Evolutionary conservation across 768 basidiomycete genomes (phyloP).

Genomic region (Chalciporus pseudorubinellus): DNA sequence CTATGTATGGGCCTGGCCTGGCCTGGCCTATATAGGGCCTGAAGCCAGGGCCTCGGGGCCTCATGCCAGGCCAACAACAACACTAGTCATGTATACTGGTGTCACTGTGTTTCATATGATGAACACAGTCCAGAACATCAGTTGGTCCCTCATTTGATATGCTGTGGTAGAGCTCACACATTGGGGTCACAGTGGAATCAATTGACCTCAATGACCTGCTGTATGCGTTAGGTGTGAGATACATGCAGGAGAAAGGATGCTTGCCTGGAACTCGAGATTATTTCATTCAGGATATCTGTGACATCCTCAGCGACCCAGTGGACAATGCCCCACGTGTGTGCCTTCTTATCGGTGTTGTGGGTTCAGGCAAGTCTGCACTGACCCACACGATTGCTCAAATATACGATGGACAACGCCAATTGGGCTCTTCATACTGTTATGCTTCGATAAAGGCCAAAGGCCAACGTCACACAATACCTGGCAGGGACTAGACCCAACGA

Average conservation of each 20-base stretch:
- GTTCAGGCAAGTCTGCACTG: too few species aligned
- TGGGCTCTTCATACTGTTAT: constrained; percentile 27
- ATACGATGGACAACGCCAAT: constrained; percentile 14
- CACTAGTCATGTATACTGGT: too few species aligned
- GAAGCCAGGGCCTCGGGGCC: too few species aligned
- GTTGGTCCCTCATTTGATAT: too few species aligned
- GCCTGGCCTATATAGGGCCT: too few species aligned
- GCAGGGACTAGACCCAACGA: too few species aligned
- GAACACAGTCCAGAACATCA: background rate
- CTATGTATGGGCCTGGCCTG: too few species aligned
- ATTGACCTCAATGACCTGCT: constrained; percentile 10
- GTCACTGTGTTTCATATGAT: constrained; percentile 25
- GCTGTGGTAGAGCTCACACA: too few species aligned
- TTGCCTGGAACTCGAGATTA: constrained; percentile 1
- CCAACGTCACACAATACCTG: too few species aligned
- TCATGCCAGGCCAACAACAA: too few species aligned
- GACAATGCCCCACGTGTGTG: constrained; percentile 9
- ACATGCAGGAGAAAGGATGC: constrained; percentile 4
- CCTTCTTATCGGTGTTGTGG: constrained; percentile 21
- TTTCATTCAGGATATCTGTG: constrained; percentile 12
- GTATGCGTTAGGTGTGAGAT: constrained; percentile 13
- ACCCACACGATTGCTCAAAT: constrained; percentile 14
- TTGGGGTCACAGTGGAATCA: constrained; percentile 7
- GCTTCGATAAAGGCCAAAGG: too few species aligned
- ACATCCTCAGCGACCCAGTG: background rate